Base-by-base conservation (phyloP, 129 eudicot genomes). In the Flaveria ramosissima region DNA sequence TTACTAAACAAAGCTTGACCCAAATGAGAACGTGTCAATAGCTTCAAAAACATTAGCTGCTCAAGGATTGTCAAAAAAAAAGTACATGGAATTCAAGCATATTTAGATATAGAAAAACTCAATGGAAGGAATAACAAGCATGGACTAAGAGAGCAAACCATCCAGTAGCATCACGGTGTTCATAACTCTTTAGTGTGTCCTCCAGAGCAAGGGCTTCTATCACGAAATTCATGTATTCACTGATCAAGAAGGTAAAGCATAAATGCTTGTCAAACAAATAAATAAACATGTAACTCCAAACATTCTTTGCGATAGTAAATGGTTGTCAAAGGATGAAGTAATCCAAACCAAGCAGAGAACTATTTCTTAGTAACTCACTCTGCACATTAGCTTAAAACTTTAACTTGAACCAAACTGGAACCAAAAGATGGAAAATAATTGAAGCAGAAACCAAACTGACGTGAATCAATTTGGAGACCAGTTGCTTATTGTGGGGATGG, bases 131-230 rank as follows among this genome's bases (percentile, higher is more conserved):
- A 83, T 21, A 73, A 73, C 77, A 74, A 36, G 80, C 75, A 71
- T 75, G 78, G 79, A 72, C 74, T 72, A 64, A 77, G 78, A 77
- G 72, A 72, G 78, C 91, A 81, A 67, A 93, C 98, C 98, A 93
- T 89, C 96, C 97, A 77, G 83, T 84, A 24, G 89, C 85, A 80
- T 78, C 76, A 32, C 87, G 86, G 30, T 73, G 89, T 71, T 90
- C 97, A 85, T 72, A 85, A 78, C 89, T 93, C 88, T 88, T 90
- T 61, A 90, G 42, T 8, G 98, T 93, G 71, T 93, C 98, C 84
- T 93, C 98, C 84, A 93, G 71, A 77, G 90, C 97, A 68, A 90
- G 91, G 53, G 97, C 97, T 84, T 93, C 97, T 56, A 72, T 80
- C 76, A 93, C 98, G 80, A 71, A 89, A 50, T 80, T 88, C 86